phyloP scores from a whole-genome alignment of 768 basidiomycete species.

The Pleurotus djamor region DNA sequence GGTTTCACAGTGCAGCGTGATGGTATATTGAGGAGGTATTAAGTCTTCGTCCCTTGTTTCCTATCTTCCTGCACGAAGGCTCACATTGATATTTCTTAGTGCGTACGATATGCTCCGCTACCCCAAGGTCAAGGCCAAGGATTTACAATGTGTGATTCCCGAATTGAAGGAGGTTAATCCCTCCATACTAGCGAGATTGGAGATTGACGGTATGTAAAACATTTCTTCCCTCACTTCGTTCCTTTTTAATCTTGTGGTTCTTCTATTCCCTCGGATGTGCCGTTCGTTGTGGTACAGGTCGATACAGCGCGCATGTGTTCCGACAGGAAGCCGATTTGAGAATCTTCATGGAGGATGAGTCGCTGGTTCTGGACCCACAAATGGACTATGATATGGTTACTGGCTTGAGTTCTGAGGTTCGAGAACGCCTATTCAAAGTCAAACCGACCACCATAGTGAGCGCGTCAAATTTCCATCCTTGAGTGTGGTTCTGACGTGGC shows the following conservation, averaged over 20 bases:
- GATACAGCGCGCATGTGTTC: constrained; percentile 58
- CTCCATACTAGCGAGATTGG: constrained; percentile 54
- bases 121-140: constrained; percentile 43
- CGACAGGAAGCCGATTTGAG: constrained; percentile 78
- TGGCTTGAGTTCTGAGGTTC: constrained; percentile 77
- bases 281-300: constrained; percentile 33
- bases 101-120: constrained; percentile 73
- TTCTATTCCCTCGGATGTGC: background rate
- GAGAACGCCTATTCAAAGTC: constrained; percentile 56
- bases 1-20: constrained; percentile 44
- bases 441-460: constrained; percentile 68
- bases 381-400: constrained; percentile 67
- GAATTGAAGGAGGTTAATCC: constrained; percentile 49
- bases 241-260: background rate
- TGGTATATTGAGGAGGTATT: constrained; percentile 41
- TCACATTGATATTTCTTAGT: constrained; percentile 32
- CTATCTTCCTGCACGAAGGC: background rate
- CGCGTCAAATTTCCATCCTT: constrained; percentile 21
- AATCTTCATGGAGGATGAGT: constrained; percentile 75
- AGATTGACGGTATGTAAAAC: constrained; percentile 60
- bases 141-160: constrained; percentile 44
- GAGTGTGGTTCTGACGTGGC: background rate
- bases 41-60: background rate
- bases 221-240: background rate
- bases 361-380: constrained; percentile 60